Percentiles rank a stretch among this genome's conserved stretches.
These are phyloP conservation scores for Massarina eburnea DNA, from an alignment of 2,329 filamentous ascomycete genomes.

Conservation along the genomic window DNA sequence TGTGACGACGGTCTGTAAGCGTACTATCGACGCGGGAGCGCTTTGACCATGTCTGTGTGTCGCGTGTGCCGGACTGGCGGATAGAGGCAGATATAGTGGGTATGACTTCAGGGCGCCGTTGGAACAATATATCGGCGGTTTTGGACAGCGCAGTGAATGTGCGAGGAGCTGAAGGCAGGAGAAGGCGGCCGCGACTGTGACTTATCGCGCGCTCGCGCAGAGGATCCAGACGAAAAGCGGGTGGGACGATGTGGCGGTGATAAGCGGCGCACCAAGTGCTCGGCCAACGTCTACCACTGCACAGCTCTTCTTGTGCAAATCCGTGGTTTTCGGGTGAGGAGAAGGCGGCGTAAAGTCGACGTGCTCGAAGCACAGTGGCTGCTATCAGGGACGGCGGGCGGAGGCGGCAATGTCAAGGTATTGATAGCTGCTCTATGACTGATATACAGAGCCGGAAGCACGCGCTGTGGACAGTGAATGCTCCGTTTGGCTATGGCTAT, in stretches of 20 bases:
- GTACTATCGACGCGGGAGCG: conserved; percentile 21
- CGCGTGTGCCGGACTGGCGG: conserved; percentile 13
- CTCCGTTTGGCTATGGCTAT: background rate
- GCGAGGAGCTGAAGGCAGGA: conserved; percentile 1
- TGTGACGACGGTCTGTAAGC: conserved; percentile 18
- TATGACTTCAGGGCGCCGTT: conserved; percentile 17
- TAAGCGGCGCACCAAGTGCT: conserved; percentile 5
- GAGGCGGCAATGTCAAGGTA: background rate
- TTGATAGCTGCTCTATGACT: background rate
- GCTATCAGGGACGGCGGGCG: background rate
- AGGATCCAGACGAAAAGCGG: conserved; percentile 7
- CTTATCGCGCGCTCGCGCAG: conserved; percentile 4
- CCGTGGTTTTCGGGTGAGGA: no score
- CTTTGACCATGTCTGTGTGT: conserved; percentile 41
- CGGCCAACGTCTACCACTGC: conserved; percentile 2
- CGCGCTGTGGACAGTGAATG: background rate
- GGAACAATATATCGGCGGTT: conserved; percentile 6
- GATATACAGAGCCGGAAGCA: background rate
- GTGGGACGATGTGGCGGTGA: conserved; percentile 12
- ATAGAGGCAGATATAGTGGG: conserved; percentile 27
- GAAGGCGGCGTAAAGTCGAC: background rate
- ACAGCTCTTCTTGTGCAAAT: background rate
- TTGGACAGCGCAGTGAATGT: background rate
- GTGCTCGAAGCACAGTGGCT: no score
- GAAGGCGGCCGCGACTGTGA: conserved; percentile 1